These are phyloP conservation scores for Delonix regia DNA, from an alignment of 306 rosid genomes.

Conservation along the genomic window DNA sequence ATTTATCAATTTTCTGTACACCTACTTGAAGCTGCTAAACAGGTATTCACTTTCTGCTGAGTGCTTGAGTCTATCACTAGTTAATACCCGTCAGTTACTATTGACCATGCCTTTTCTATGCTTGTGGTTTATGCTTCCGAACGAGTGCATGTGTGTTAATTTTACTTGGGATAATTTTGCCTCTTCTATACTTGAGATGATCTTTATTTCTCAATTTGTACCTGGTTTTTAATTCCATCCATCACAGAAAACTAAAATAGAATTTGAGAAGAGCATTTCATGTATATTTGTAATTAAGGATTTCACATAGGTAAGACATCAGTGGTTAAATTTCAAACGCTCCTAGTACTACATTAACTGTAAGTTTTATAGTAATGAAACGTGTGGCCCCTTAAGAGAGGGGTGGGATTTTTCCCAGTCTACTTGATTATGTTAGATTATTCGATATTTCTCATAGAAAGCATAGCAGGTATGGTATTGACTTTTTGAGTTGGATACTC, in stretches of 20 bases:
- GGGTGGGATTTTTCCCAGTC: constrained; percentile 13
- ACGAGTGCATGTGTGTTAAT: constrained; percentile 14
- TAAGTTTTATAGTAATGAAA: constrained; percentile 20
- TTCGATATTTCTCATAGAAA: constrained; percentile 22
- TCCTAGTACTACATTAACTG: constrained; percentile 25
- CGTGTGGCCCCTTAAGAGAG: constrained; percentile 20
- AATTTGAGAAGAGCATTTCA: constrained; percentile 30
- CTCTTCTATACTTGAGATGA: too few species aligned
- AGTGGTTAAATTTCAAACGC: constrained; percentile 28
- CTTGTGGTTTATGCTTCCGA: constrained; percentile 22
- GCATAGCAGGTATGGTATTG: constrained; percentile 21
- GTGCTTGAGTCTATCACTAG: constrained; percentile 30
- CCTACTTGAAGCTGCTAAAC: constrained; percentile 72
- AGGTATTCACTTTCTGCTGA: constrained; percentile 54
- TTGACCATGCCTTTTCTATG: constrained; percentile 22
- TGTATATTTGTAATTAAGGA: constrained; percentile 9
- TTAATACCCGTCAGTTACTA: constrained; percentile 1
- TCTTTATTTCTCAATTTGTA: constrained; percentile 9
- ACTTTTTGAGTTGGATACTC: constrained; percentile 20
- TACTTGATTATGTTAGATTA: constrained; percentile 9
- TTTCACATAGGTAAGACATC: constrained; percentile 14
- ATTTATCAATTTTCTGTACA: constrained; percentile 68
- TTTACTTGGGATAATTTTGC: not conserved
- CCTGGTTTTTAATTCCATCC: constrained; percentile 1
- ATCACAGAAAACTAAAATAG: constrained; percentile 6